Evolutionary conservation across 2,329 filamentous ascomycete genomes (phyloP).

Genomic region (Onygenales sp.): DNA sequence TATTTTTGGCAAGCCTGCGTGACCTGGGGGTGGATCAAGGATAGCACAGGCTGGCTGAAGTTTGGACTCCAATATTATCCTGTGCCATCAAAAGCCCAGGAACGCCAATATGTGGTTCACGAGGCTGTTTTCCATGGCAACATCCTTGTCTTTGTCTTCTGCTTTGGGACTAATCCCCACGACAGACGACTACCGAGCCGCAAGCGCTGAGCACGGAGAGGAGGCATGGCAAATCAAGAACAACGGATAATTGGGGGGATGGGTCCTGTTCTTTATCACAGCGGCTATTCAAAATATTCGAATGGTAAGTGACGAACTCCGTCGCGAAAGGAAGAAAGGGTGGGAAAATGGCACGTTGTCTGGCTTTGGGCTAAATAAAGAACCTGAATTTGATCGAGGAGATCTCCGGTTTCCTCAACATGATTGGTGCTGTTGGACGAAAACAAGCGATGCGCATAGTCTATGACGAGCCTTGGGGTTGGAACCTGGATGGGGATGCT

Average conservation of each 20-base stretch:
- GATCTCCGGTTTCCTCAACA: too few relatives aligned
- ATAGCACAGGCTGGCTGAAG: neutral
- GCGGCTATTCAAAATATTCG: neutral
- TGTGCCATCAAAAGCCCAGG: neutral
- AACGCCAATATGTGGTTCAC: neutral
- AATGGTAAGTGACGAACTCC: too few relatives aligned
- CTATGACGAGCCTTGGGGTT: too few relatives aligned
- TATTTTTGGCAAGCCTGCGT: neutral
- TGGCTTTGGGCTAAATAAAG: too few relatives aligned
- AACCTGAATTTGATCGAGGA: too few relatives aligned
- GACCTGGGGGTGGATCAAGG: neutral
- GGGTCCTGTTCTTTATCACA: neutral
- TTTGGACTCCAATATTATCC: neutral
- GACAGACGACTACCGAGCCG: neutral
- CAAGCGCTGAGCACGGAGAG: neutral
- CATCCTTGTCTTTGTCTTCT: conserved; percentile 2
- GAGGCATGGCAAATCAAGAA: neutral
- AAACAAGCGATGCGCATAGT: too few relatives aligned
- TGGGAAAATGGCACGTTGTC: too few relatives aligned
- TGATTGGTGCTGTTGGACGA: too few relatives aligned
- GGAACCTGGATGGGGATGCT: too few relatives aligned
- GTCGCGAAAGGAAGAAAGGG: too few relatives aligned
- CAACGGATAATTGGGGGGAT: neutral
- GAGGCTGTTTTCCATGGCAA: conserved; percentile 1
- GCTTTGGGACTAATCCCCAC: neutral